Percentiles rank a stretch among this genome's conserved stretches.
These are phyloP conservation scores for Gracilaria gracilis DNA, from an alignment of 23 red algal genomes.

Conservation along the genomic window DNA sequence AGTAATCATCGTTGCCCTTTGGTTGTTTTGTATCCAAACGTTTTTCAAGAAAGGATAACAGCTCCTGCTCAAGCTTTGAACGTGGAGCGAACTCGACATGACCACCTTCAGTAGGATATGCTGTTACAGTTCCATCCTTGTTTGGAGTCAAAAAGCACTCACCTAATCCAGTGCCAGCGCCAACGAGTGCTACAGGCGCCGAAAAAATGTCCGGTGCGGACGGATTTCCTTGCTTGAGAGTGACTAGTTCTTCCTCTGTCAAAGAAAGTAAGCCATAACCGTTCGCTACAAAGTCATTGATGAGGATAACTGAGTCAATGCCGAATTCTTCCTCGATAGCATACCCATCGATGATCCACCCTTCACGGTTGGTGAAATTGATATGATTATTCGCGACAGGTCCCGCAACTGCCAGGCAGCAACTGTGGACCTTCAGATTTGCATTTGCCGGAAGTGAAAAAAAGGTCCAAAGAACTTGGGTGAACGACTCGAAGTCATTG, in stretches of 20 bases:
- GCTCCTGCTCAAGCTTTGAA: slow-evolving; percentile 78
- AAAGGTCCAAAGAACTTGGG: slow-evolving; percentile 81
- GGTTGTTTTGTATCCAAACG: slow-evolving; percentile 51
- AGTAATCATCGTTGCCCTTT: neutral
- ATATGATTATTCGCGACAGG: slow-evolving; percentile 88
- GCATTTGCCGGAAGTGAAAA: slow-evolving; percentile 31
- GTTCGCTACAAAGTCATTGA: slow-evolving; percentile 98
- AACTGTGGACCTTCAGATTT: slow-evolving; percentile 39
- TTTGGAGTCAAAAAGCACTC: slow-evolving; percentile 90
- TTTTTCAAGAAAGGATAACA: slow-evolving; percentile 77
- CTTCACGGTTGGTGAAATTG: slow-evolving; percentile 95
- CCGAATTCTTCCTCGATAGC: slow-evolving; percentile 79
- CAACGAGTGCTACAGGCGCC: slow-evolving; percentile 71
- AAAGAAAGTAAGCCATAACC: slow-evolving; percentile 91
- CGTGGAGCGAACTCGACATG: slow-evolving; percentile 98
- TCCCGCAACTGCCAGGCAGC: slow-evolving; percentile 91
- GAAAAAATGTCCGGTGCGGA: slow-evolving; percentile 20
- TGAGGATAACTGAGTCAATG: slow-evolving; percentile 69
- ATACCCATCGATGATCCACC: slow-evolving; percentile 93
- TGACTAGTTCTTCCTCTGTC: slow-evolving; percentile 59
- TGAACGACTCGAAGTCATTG: slow-evolving; percentile 85
- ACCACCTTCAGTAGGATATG: slow-evolving; percentile 88
- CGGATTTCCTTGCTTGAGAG: slow-evolving; percentile 79
- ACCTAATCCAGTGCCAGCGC: slow-evolving; percentile 96
- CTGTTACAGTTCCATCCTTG: slow-evolving; percentile 63